These are phyloP conservation scores for Crithidia bombi DNA, from an alignment of 208 protist species.

Conservation along the genomic window DNA sequence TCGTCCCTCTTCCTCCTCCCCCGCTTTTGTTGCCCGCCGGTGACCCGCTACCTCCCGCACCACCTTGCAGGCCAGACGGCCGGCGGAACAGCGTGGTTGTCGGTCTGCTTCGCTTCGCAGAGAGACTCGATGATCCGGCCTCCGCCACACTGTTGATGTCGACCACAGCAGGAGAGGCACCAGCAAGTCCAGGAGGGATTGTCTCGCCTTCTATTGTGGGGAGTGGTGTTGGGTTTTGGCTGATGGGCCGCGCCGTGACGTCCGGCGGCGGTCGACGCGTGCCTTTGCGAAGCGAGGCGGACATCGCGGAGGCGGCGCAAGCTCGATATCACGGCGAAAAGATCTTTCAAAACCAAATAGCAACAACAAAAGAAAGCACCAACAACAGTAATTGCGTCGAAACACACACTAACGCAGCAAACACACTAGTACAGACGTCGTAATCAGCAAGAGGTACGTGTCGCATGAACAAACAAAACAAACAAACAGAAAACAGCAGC, in stretches of 20 bases:
- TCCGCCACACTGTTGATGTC: neutral
- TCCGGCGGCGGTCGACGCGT: too few species aligned
- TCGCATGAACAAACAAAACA: too few species aligned
- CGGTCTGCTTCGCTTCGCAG: neutral
- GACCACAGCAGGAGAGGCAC: neutral
- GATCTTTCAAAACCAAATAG: too few species aligned
- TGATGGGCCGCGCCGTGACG: neutral
- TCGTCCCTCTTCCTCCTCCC: neutral
- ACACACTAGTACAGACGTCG: too few species aligned
- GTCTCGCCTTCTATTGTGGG: neutral
- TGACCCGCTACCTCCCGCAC: neutral
- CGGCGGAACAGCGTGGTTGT: constrained; percentile 10
- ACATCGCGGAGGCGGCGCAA: constrained; percentile 16
- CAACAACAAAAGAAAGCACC: constrained; percentile 6
- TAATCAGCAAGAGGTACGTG: too few species aligned
- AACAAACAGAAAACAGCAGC: too few species aligned
- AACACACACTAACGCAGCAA: too few species aligned
- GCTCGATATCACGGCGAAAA: too few species aligned
- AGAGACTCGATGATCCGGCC: neutral
- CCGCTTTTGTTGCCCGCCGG: too few species aligned
- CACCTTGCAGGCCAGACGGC: constrained; percentile 7
- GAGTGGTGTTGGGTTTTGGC: neutral
- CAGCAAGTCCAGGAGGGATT: neutral
- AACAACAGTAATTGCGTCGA: constrained; percentile 5
- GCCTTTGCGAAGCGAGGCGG: constrained; percentile 9